These are phyloP conservation scores for Elymus sibiricus DNA, from an alignment of 176 grass and related monocot species.

Conservation along the genomic window DNA sequence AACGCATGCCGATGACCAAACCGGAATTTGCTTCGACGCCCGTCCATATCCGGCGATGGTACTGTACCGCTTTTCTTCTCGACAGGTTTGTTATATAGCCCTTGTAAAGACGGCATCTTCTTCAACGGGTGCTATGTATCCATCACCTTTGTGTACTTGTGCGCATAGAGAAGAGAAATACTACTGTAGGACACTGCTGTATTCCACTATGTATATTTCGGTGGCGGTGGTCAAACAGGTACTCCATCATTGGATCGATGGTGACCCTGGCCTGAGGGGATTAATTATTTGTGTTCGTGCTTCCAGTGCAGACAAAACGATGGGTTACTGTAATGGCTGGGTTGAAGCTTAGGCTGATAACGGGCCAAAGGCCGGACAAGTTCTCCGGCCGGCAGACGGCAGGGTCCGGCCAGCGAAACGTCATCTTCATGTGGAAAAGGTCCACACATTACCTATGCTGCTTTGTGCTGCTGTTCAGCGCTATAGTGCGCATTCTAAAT, in stretches of 20 bases:
- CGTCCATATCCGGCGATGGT: neutral
- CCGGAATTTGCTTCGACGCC: constrained; percentile 12
- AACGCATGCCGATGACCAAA: neutral
- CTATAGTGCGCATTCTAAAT: neutral
- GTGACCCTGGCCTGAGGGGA: neutral
- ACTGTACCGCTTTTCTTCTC: neutral
- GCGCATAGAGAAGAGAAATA: neutral
- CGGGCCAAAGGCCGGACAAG: neutral
- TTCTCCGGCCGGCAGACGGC: neutral
- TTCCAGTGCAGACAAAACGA: neutral
- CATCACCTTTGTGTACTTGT: neutral
- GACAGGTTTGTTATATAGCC: neutral
- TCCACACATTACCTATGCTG: neutral
- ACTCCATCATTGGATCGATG: neutral
- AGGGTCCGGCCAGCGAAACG: neutral
- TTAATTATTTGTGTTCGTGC: neutral
- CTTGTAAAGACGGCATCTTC: neutral
- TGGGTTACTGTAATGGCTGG: neutral
- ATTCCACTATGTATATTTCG: neutral
- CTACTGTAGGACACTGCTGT: neutral
- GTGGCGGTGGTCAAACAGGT: neutral
- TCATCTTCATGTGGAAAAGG: neutral
- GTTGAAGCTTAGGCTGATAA: neutral
- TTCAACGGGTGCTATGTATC: neutral
- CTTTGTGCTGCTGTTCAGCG: neutral